Percentiles rank a stretch among this genome's conserved stretches.
Evolutionary conservation across 2,329 filamentous ascomycete genomes (phyloP).

Genomic region (Apiospora koreana): DNA sequence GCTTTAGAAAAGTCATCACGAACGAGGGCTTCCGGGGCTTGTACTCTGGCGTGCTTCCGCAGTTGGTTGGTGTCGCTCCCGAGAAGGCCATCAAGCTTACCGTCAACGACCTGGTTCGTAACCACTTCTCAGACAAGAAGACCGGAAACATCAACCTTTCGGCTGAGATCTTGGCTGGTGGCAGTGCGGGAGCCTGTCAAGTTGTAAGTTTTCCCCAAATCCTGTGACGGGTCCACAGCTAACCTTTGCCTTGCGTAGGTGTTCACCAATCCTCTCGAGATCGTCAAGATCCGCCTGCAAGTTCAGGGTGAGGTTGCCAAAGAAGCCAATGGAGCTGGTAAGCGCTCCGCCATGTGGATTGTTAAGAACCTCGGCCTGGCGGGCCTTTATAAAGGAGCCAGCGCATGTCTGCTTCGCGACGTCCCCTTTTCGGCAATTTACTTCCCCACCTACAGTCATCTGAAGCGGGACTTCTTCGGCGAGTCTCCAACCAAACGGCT

Average conservation of each 20-base stretch:
- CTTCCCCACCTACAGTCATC: conserved; percentile 93
- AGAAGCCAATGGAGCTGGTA: conserved; percentile 76
- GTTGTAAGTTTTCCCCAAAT: conserved; percentile 63
- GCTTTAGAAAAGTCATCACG: conserved; percentile 85
- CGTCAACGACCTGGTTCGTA: conserved; percentile 90
- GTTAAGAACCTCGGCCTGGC: conserved; percentile 91
- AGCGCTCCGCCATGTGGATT: conserved; percentile 96
- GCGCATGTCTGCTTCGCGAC: conserved; percentile 90
- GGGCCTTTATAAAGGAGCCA: conserved; percentile 95
- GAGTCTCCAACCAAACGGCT: conserved; percentile 86
- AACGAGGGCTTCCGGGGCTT: conserved; percentile 90
- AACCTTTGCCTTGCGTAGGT: conserved; percentile 52
- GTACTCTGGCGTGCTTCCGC: conserved; percentile 92
- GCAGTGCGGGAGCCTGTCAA: conserved; percentile 88
- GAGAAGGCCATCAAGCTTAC: conserved; percentile 99
- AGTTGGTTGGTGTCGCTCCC: conserved; percentile 95
- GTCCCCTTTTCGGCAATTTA: conserved; percentile 99
- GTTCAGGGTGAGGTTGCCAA: conserved; percentile 96
- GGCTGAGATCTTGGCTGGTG: conserved; percentile 84
- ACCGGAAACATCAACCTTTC: conserved; percentile 69
- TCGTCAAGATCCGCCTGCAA: conserved; percentile 98
- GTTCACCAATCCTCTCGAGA: conserved; percentile 97
- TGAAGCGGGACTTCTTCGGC: conserved; percentile 93
- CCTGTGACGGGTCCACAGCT: neutral
- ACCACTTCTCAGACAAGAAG: conserved; percentile 71